phyloP scores from a whole-genome alignment of 2,329 filamentous ascomycete species.

The Aspergillus luchuensis region DNA sequence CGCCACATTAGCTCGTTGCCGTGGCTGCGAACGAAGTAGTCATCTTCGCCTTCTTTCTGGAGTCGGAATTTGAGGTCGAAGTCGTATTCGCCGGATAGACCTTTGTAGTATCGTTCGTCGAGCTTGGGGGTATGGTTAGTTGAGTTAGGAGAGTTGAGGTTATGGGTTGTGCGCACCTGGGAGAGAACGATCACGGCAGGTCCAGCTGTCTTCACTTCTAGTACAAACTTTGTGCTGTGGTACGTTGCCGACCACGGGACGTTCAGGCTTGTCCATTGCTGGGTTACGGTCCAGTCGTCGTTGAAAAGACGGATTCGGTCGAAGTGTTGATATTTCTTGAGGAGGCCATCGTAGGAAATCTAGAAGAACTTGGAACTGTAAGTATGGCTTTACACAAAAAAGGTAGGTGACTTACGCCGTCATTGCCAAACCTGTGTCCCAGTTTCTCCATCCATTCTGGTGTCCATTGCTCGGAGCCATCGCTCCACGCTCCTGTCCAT shows the following conservation, averaged over 20 bases:
- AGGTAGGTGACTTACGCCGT: conserved; percentile 53
- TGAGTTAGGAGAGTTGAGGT: no score
- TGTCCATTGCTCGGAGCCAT: conserved; percentile 84
- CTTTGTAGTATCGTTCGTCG: conserved; percentile 62
- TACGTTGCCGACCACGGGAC: conserved; percentile 65
- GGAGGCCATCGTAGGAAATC: conserved; percentile 62
- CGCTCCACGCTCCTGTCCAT: conserved; percentile 80
- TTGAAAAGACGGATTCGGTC: conserved; percentile 64
- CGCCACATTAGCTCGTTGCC: conserved; percentile 65
- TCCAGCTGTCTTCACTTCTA: conserved; percentile 55
- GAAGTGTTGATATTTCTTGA: conserved; percentile 61
- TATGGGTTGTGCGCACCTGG: conserved; percentile 40
- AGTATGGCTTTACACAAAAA: background rate
- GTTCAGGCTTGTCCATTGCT: conserved; percentile 62
- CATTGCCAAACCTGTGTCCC: conserved; percentile 73
- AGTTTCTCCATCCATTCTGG: conserved; percentile 74
- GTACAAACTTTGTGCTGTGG: conserved; percentile 60
- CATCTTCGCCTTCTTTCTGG: conserved; percentile 61
- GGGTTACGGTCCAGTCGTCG: conserved; percentile 61
- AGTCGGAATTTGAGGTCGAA: conserved; percentile 62
- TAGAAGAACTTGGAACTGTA: conserved; percentile 52
- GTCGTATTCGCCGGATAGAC: conserved; percentile 58
- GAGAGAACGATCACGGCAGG: conserved; percentile 61
- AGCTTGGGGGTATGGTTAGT: conserved; percentile 41
- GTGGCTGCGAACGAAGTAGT: conserved; percentile 60